These are phyloP conservation scores for Cyberlindnera mississippiensis DNA, from an alignment of 805 yeast species.

Conservation along the genomic window DNA sequence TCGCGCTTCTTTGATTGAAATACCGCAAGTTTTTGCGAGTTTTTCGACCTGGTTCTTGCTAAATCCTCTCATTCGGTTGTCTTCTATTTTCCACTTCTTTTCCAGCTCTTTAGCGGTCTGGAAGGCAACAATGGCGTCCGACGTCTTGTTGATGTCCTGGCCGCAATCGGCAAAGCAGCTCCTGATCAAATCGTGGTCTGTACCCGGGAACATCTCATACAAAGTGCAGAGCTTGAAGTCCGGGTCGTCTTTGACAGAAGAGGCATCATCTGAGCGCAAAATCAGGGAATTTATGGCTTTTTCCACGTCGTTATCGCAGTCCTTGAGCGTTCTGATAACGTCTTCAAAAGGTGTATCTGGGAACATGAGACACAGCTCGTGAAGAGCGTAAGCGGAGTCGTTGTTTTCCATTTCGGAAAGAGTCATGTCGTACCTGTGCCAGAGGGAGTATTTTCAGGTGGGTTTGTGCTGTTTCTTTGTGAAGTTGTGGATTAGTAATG, in stretches of 20 bases:
- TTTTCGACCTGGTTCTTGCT: conserved; percentile 8
- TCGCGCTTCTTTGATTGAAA: conserved; percentile 17
- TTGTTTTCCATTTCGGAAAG: no score
- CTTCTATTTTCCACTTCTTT: conserved; percentile 2
- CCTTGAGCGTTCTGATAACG: no score
- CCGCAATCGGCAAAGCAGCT: neutral
- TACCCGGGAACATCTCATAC: conserved; percentile 1
- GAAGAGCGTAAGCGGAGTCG: no score
- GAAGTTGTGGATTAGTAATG: no score
- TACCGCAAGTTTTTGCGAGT: conserved; percentile 24
- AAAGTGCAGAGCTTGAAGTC: neutral
- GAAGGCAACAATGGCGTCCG: conserved; percentile 1
- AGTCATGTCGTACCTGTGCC: no score
- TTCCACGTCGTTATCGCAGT: no score
- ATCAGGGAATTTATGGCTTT: neutral
- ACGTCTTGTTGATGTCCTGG: neutral
- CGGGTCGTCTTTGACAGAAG: no score
- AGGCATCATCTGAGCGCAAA: neutral
- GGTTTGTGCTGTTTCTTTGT: no score
- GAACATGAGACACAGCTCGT: no score
- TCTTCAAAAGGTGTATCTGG: no score
- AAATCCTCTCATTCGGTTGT: neutral
- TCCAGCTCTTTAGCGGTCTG: neutral
- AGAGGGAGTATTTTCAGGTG: no score
- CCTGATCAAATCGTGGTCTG: conserved; percentile 6